These are phyloP conservation scores for Dioscorea dumetorum DNA, from an alignment of 106 monocot genomes.

Conservation along the genomic window DNA sequence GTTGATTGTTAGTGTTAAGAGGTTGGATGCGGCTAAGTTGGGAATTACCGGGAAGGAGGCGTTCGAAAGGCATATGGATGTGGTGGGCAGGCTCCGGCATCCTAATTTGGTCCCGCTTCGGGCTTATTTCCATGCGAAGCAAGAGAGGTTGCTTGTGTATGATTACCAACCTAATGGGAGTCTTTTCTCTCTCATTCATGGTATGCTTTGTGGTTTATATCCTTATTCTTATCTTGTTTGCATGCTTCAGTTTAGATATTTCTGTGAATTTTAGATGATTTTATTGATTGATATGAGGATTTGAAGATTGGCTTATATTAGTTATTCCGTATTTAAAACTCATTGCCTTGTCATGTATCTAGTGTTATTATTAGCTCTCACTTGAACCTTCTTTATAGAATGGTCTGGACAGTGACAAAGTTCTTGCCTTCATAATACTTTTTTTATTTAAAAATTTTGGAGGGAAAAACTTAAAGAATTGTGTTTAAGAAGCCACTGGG, in stretches of 20 bases:
- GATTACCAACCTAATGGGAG: slow-evolving; percentile 89
- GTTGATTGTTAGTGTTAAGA: slow-evolving; percentile 54
- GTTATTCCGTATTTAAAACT: too few relatives aligned
- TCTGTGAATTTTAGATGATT: too few relatives aligned
- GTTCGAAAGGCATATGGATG: slow-evolving; percentile 81
- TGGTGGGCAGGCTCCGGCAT: slow-evolving; percentile 67
- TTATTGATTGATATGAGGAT: too few relatives aligned
- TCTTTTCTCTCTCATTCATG: slow-evolving; percentile 78
- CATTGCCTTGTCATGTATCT: too few relatives aligned
- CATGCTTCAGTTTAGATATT: neutral
- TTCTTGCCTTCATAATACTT: too few relatives aligned
- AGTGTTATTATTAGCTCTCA: too few relatives aligned
- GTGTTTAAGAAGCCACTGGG: too few relatives aligned
- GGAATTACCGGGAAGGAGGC: slow-evolving; percentile 39
- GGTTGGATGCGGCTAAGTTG: slow-evolving; percentile 42
- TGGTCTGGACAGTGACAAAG: too few relatives aligned
- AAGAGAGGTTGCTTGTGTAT: slow-evolving; percentile 83
- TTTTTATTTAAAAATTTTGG: too few relatives aligned
- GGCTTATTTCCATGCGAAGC: slow-evolving; percentile 81
- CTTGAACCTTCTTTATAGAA: too few relatives aligned
- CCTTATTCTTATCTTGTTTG: neutral
- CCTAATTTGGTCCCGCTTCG: slow-evolving; percentile 74
- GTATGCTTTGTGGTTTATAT: slow-evolving; percentile 13
- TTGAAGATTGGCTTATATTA: too few relatives aligned
- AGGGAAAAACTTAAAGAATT: too few relatives aligned